A percentile compares a stretch with the other conserved stretches of the same genome.
Evolutionary conservation across 805 yeast species (phyloP).

Genomic region (Pichia paraexigua): DNA sequence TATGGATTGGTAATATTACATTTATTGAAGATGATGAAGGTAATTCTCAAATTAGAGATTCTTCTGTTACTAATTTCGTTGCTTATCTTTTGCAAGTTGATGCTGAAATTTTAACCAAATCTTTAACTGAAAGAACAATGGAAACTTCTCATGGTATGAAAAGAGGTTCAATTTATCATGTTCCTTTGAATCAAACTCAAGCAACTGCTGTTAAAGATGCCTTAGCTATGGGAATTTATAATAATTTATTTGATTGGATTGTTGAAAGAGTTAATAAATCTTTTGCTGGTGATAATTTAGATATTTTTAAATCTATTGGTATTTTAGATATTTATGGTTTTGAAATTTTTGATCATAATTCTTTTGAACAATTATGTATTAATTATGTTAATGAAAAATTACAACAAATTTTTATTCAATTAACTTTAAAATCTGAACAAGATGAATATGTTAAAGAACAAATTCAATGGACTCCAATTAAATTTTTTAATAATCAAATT

Average conservation of each 20-base stretch:
- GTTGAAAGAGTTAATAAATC: constrained; percentile 85
- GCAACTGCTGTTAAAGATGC: constrained; percentile 96
- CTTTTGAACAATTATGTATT: constrained; percentile 92
- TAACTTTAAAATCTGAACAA: constrained; percentile 94
- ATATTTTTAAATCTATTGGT: constrained; percentile 63
- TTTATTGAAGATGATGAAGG: constrained; percentile 85
- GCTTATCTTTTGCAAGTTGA: constrained; percentile 85
- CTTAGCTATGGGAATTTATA: constrained; percentile 87
- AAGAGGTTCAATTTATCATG: constrained; percentile 90
- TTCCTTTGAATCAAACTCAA: constrained; percentile 84
- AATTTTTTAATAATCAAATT: constrained; percentile 90
- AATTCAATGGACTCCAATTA: constrained; percentile 95
- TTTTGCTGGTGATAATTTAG: constrained; percentile 36
- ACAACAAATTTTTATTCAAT: constrained; percentile 92
- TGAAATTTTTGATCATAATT: constrained; percentile 90
- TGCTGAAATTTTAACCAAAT: constrained; percentile 52
- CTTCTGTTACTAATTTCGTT: constrained; percentile 87
- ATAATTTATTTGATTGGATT: constrained; percentile 92
- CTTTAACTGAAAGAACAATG: constrained; percentile 73
- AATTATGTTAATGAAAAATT: constrained; percentile 93
- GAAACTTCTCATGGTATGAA: constrained; percentile 86
- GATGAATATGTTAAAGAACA: constrained; percentile 94
- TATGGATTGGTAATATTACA: constrained; percentile 92
- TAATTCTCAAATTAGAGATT: constrained; percentile 72
- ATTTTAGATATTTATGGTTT: constrained; percentile 94